Evolutionary conservation across 1,139 yeast species (phyloP).

Genomic region (Taphrina pruni): DNA sequence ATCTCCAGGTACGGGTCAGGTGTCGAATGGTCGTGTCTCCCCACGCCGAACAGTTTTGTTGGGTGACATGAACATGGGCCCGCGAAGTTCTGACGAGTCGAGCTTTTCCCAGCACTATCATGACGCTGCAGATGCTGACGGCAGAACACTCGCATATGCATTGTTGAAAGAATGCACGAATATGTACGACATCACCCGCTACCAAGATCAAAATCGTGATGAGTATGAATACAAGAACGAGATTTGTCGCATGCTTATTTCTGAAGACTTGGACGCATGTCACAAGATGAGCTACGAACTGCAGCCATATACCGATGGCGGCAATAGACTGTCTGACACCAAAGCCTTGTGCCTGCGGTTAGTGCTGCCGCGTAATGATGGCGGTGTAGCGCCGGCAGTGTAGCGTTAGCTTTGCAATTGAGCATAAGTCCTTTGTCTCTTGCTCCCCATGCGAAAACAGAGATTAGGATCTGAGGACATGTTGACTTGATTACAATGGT

Average conservation of each 20-base stretch:
- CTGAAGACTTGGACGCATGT: background rate
- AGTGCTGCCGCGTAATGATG: background rate
- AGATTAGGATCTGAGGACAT: no score
- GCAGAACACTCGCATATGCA: slow-evolving; percentile 15
- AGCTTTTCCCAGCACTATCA: slow-evolving; percentile 21
- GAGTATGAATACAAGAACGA: slow-evolving; percentile 22
- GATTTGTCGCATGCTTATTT: slow-evolving; percentile 11
- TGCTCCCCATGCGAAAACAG: no score
- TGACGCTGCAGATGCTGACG: slow-evolving; percentile 18
- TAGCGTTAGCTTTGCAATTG: no score
- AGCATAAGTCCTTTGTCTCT: no score
- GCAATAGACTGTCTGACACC: slow-evolving; percentile 21
- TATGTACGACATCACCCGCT: background rate
- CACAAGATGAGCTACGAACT: slow-evolving; percentile 12
- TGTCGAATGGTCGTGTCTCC: background rate
- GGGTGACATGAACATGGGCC: slow-evolving; percentile 32
- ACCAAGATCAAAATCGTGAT: slow-evolving; percentile 4
- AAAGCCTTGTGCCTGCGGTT: slow-evolving; percentile 17
- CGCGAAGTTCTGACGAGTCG: background rate
- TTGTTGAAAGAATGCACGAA: background rate
- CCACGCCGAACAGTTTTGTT: background rate
- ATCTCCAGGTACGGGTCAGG: background rate
- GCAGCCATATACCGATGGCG: slow-evolving; percentile 23
- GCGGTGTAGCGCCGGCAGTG: no score
- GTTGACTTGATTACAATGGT: background rate